Evolutionary conservation across 2,329 filamentous ascomycete species (phyloP).

Genomic region (Cytospora paraplurivora): DNA sequence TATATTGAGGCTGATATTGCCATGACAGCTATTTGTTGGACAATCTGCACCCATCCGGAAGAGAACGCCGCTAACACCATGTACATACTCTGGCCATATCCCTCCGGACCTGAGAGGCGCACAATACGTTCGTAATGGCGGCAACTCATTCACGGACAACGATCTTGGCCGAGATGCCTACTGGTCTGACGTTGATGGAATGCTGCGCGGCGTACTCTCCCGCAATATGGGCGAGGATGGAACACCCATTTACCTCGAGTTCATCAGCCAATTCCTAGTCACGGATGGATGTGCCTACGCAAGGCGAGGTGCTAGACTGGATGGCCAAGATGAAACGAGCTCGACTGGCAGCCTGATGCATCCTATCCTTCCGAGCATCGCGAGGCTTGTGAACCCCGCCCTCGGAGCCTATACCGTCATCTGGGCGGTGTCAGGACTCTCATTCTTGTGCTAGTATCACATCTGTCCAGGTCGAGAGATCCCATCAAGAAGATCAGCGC

Average conservation of each 20-base stretch:
- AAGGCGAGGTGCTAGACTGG: conserved; percentile 41
- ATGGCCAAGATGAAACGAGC: background rate
- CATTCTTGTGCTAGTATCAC: conserved; percentile 58
- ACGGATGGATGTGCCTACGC: conserved; percentile 66
- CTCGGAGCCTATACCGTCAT: conserved; percentile 53
- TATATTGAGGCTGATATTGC: background rate
- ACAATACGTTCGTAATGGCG: conserved; percentile 73
- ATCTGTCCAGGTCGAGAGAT: conserved; percentile 56
- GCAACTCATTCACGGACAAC: conserved; percentile 65
- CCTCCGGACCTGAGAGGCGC: conserved; percentile 68
- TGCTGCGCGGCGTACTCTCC: conserved; percentile 70
- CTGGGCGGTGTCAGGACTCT: conserved; percentile 56
- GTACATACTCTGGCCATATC: conserved; percentile 58
- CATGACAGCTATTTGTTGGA: conserved; percentile 60
- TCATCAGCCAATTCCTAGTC: conserved; percentile 69
- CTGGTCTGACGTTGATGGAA: conserved; percentile 77
- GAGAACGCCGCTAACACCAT: conserved; percentile 57
- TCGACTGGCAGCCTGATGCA: conserved; percentile 43
- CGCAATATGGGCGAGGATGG: conserved; percentile 43
- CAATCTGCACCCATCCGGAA: conserved; percentile 70
- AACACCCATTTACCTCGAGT: conserved; percentile 56
- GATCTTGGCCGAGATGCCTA: conserved; percentile 65
- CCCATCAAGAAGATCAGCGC: conserved; percentile 69
- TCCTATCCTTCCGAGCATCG: conserved; percentile 68
- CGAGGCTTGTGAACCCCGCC: conserved; percentile 64